These are phyloP conservation scores for Dendrocalamus latiflorus DNA, from an alignment of 202 grass and related monocot species.

Conservation along the genomic window DNA sequence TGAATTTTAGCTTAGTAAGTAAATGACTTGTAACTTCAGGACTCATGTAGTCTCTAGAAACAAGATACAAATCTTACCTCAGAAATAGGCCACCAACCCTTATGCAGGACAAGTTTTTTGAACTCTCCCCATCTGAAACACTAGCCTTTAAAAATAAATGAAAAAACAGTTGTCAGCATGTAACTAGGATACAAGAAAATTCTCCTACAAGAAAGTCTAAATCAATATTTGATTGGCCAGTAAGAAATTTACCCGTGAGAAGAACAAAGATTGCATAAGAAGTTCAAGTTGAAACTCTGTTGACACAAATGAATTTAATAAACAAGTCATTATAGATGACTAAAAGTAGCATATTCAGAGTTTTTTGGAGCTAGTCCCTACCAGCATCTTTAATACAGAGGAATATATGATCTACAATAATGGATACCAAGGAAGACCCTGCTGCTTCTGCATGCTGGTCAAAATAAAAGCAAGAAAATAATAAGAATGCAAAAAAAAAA, in stretches of 20 bases:
- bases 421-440: conserved; percentile 92
- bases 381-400: conserved; percentile 98
- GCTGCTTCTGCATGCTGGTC: conserved; percentile 73
- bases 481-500: conserved; percentile 36
- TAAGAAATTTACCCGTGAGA: conserved; percentile 73
- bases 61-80: conserved; percentile 55
- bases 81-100: conserved; percentile 81
- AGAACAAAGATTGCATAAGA: conserved; percentile 95
- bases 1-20: conserved; percentile 2
- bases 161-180: no score
- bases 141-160: no score
- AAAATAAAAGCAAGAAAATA: conserved; percentile 29
- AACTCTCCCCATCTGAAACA: conserved; percentile 67
- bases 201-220: conserved; percentile 10
- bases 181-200: no score
- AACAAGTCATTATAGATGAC: conserved; percentile 23
- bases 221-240: not conserved
- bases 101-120: conserved; percentile 88
- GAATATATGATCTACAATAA: conserved; percentile 98
- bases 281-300: conserved; percentile 99
- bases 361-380: conserved; percentile 32
- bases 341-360: conserved; percentile 3
- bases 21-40: conserved; percentile 24
- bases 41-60: not conserved
- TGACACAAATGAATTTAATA: conserved; percentile 10